Percentiles rank a stretch among this genome's conserved stretches.
These are phyloP conservation scores for Cyclostephanos tholiformis DNA, from an alignment of 108 stramenopile species.

Conservation along the genomic window DNA sequence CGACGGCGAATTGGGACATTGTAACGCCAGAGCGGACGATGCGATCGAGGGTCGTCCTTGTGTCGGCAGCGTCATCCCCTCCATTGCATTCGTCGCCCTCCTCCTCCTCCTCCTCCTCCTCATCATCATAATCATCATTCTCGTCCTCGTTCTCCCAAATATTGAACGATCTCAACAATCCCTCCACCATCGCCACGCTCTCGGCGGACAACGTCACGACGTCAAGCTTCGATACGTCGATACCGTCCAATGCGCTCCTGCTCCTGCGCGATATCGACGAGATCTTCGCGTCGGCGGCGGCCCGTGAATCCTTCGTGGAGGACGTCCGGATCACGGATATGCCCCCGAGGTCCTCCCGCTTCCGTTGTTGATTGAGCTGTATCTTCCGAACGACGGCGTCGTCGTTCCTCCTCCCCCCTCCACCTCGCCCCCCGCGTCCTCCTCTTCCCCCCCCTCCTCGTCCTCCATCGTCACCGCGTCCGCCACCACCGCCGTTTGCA, in stretches of 20 bases:
- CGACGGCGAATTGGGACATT: slow-evolving; percentile 16
- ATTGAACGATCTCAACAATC: slow-evolving; percentile 53
- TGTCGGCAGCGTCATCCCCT: not conserved
- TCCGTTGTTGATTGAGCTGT: slow-evolving; percentile 30
- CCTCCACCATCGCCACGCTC: slow-evolving; percentile 48
- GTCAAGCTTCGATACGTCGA: slow-evolving; percentile 68
- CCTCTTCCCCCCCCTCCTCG: slow-evolving; percentile 16
- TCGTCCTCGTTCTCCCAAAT: slow-evolving; percentile 39
- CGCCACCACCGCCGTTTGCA: slow-evolving; percentile 23
- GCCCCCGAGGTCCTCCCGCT: slow-evolving; percentile 32
- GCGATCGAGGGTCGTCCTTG: not conserved
- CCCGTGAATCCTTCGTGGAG: not conserved
- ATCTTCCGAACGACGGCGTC: slow-evolving; percentile 59
- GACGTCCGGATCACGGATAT: slow-evolving; percentile 14
- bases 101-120: slow-evolving; percentile 26
- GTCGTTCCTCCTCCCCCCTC: slow-evolving; percentile 31
- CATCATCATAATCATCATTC: slow-evolving; percentile 7
- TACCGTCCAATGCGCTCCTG: slow-evolving; percentile 41
- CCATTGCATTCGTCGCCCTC: slow-evolving; percentile 15
- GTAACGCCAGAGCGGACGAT: not conserved
- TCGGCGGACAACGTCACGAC: slow-evolving; percentile 55
- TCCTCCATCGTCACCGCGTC: slow-evolving; percentile 14
- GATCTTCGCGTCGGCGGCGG: not conserved
- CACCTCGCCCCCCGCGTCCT: slow-evolving; percentile 31
- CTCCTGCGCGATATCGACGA: slow-evolving; percentile 15